phyloP scores from a whole-genome alignment of 1,284 basidiomycete genomes.

The Ustilago curta region DNA sequence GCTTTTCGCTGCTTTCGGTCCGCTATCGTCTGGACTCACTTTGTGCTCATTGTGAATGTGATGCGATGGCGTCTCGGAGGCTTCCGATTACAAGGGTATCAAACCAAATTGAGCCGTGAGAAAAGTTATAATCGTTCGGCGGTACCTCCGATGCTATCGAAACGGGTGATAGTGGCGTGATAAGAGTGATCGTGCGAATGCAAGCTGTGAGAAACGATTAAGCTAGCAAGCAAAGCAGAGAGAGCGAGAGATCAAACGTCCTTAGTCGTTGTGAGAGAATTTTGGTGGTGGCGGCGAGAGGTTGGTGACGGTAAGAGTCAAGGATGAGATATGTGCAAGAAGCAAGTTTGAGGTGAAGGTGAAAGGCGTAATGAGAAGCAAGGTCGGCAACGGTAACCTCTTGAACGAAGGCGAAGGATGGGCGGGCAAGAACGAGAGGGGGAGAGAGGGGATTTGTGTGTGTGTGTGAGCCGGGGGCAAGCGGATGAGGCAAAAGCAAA shows the following conservation, averaged over 20 bases:
- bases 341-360: background rate
- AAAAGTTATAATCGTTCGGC: background rate
- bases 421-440: background rate
- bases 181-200: too few species aligned
- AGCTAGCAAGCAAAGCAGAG: too few species aligned
- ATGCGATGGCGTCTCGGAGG: background rate
- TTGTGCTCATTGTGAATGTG: slow-evolving; percentile 32
- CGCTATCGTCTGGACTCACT: slow-evolving; percentile 24
- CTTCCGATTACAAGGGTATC: background rate
- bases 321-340: too few species aligned
- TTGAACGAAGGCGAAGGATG: background rate
- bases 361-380: background rate
- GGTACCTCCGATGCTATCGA: background rate
- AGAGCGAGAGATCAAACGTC: too few species aligned
- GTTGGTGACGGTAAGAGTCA: background rate
- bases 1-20: background rate
- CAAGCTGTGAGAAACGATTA: too few species aligned
- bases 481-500: slow-evolving; percentile 15
- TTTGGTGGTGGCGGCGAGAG: background rate
- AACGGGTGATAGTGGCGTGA: background rate
- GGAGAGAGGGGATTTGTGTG: background rate
- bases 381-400: too few species aligned
- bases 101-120: background rate
- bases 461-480: slow-evolving; percentile 6
- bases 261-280: too few species aligned